phyloP scores from a whole-genome alignment of 192 early-diverging fungal species.

The Lobulomyces angularis region DNA sequence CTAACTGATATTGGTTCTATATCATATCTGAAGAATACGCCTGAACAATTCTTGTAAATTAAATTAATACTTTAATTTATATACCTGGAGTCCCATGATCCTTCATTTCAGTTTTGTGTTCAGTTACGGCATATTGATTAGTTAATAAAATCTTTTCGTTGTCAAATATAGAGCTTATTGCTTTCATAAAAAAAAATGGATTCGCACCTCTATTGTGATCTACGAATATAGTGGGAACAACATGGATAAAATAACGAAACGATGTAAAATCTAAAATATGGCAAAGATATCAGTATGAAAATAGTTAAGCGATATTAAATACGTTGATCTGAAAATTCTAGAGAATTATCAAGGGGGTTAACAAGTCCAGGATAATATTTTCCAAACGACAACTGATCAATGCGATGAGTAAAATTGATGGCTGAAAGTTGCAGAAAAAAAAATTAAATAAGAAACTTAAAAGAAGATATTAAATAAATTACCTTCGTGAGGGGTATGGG shows the following conservation, averaged over 20 bases:
- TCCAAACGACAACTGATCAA: conserved; percentile 87
- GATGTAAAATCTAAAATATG: conserved; percentile 51
- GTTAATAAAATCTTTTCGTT: conserved; percentile 47
- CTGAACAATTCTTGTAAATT: conserved; percentile 18
- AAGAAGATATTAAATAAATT: not conserved
- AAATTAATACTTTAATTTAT: conserved; percentile 4
- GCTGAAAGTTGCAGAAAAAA: conserved; percentile 23
- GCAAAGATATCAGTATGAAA: conserved; percentile 1
- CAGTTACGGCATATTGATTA: conserved; percentile 90
- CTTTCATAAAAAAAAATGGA: not conserved
- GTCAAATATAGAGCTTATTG: conserved; percentile 48
- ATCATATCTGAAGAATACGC: conserved; percentile 83
- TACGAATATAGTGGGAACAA: conserved; percentile 37
- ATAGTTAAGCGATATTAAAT: conserved; percentile 7
- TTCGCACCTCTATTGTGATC: conserved; percentile 2
- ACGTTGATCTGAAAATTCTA: conserved; percentile 52
- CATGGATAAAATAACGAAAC: conserved; percentile 79
- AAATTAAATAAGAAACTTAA: not conserved
- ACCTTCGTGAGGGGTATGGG: conserved; percentile 56
- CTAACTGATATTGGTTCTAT: conserved; percentile 79
- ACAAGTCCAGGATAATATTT: conserved; percentile 64
- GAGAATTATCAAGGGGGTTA: conserved; percentile 76
- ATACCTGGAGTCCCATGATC: conserved; percentile 29
- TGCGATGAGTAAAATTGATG: conserved; percentile 90
- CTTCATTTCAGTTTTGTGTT: conserved; percentile 32